These are phyloP conservation scores for Crepidotus variabilis DNA, from an alignment of 768 basidiomycete genomes.

Conservation along the genomic window DNA sequence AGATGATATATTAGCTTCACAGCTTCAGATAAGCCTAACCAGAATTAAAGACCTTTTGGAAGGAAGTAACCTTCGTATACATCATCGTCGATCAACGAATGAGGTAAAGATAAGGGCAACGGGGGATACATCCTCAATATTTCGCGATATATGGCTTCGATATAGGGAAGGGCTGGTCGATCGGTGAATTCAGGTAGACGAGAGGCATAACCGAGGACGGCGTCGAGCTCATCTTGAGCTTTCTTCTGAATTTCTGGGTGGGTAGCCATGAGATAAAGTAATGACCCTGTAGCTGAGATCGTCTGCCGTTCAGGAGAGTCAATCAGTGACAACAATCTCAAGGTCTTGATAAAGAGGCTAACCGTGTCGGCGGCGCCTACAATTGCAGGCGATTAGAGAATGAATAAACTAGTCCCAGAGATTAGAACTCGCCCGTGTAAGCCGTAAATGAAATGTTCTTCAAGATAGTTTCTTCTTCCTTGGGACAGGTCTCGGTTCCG, in stretches of 20 bases:
- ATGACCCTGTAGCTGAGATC: background rate
- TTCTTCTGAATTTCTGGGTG: conserved; percentile 27
- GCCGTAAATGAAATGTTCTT: background rate
- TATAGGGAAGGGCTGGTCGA: conserved; percentile 22
- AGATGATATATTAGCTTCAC: no score
- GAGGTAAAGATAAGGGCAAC: conserved; percentile 17
- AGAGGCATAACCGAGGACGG: conserved; percentile 22
- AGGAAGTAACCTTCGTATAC: conserved; percentile 25
- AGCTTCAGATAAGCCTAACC: no score
- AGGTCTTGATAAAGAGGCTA: background rate
- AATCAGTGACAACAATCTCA: background rate
- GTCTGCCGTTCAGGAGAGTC: background rate
- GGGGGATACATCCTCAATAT: conserved; percentile 17
- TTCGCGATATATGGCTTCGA: conserved; percentile 19
- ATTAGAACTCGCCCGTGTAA: background rate
- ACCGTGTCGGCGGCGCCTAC: background rate
- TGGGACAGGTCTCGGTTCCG: background rate
- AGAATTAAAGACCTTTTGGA: conserved; percentile 11
- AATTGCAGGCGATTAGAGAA: background rate
- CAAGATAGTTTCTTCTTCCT: background rate
- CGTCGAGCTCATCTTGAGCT: conserved; percentile 32
- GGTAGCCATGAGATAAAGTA: conserved; percentile 25
- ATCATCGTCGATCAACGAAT: conserved; percentile 22
- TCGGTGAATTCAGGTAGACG: conserved; percentile 26
- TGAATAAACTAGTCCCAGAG: background rate